Evolutionary conservation across 176 grass and related monocot species (phyloP), one percentile per base, ranked within the genome.

Genomic region (Zoysia japonica): DNA sequence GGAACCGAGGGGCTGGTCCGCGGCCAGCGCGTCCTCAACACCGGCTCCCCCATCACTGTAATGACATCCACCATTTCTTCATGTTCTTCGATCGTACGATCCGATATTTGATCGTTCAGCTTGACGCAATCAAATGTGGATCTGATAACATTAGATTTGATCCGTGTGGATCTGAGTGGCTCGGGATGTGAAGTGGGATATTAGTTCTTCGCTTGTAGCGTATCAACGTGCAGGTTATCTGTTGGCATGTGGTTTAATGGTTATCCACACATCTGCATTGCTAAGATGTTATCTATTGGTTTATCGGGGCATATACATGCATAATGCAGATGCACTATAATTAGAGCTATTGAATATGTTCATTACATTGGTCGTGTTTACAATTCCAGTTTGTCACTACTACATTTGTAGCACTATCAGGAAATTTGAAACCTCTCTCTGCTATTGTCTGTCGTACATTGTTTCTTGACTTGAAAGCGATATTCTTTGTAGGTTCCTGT

Each of bases 31-130:
- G 95, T 98, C 78, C 84, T 98, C 61, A 98, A 98, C 88, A 98
- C 95, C 28, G 95, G 95, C 56, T 98, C 95, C 38, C 95, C 95
- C 0, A 98, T 98, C 86, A 98, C 95, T 42, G 95, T 98, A 98
- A 90, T 14, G 43, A 39, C 5, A 16, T 65, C 52, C 11, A 1
- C 49, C 63, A 71, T 64, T 68, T 68, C 35, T 53, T 61, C 47
- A 9, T 59, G 15, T 0, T 68, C 47, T 38, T n/a, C 1, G 45
- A 35, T 73, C 0, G n/a, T 86, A 5, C 82, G 75, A 88, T 86
- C 65, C 38, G 5, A 53, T 74, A 68, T 63, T 36, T 41, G 38
- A 35, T 15, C 49, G 2, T 54, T 49, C 71, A 47, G 7, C 42
- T 51, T 67, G 87, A 87, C 83, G 70, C 69, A 52, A 63, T 39